Evolutionary conservation across 2,329 filamentous ascomycete species (phyloP), one percentile per base, ranked within the genome.

Genomic region (Phoma sp.): DNA sequence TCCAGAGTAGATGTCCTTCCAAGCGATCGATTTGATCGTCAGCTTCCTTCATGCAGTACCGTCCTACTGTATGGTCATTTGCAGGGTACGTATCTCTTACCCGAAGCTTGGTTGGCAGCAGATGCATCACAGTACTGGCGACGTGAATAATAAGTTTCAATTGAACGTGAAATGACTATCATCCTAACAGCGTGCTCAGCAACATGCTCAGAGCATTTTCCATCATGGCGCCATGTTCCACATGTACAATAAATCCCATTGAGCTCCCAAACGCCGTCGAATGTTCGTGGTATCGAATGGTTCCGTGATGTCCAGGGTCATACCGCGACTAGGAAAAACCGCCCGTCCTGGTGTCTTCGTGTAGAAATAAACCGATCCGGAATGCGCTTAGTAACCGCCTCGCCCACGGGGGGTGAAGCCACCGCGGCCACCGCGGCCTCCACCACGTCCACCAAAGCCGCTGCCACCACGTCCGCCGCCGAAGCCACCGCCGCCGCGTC

Each of bases 401-500:
- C 69, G 62, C 56, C 68, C 69, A 57, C 67, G 64, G 44, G 65
- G 59, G 18, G 63, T 60, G 53, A 66, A 66, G 24, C 66, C 62
- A 45, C 58, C 58, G 38, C 65, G 61, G 41, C 66, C 60, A 41
- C 58, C 58, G 24, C 66, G 57, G 38, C 58, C 58, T 22, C 65
- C 59, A 38, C 62, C 56, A 18, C 65, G 59, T 36, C 67, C 67
- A 56, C 69, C 58, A 49, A 67, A 68, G 66, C 69, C 67, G 44
- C 67, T 55, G 35, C 67, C 67, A 45, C 64, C 61, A 45, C 59
- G 47, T 22, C 41, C 36, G 66, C 87, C 61, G 48, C 77, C 71
- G 60, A 80, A 80, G 32, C 77, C 74, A 58, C 74, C 68, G 49
- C 74, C 68, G 49, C 27, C 27, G 27, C 27, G 27, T 29, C 27